Conservation (phyloP, 2,329 filamentous ascomycete genomes). For the Orbilia blumenaviensis region DNA sequence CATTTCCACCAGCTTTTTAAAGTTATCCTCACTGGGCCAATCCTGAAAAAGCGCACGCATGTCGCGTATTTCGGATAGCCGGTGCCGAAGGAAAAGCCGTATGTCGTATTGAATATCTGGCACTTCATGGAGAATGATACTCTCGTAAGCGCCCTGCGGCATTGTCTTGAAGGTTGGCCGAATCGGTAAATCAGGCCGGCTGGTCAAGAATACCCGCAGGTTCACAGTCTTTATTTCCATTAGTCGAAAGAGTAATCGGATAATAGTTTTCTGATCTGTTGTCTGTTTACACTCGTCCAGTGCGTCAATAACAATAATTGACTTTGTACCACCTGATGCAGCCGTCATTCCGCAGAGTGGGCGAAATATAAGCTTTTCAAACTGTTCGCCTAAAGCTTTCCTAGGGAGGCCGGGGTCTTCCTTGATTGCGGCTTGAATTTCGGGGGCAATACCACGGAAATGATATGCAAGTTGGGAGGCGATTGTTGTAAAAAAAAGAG, state of each 20-base stretch:
- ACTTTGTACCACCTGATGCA: neutral
- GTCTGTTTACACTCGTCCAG: slow-evolving; percentile 58
- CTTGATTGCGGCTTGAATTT: slow-evolving; percentile 24
- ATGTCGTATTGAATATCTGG: slow-evolving; percentile 58
- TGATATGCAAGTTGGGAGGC: slow-evolving; percentile 62
- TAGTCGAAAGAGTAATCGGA: slow-evolving; percentile 47
- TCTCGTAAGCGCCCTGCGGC: slow-evolving; percentile 17
- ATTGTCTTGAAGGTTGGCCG: slow-evolving; percentile 52
- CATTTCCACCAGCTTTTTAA: slow-evolving; percentile 51
- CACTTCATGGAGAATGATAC: slow-evolving; percentile 35
- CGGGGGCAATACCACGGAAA: slow-evolving; percentile 55
- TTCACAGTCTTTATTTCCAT: slow-evolving; percentile 23
- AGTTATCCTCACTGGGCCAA: slow-evolving; percentile 52
- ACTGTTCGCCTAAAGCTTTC: slow-evolving; percentile 61
- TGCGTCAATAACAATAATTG: slow-evolving; percentile 58
- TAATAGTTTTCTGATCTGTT: slow-evolving; percentile 52
- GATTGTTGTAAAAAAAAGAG: slow-evolving; percentile 62
- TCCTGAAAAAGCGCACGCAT: slow-evolving; percentile 25
- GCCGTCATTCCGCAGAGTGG: slow-evolving; percentile 58
- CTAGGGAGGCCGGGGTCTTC: neutral
- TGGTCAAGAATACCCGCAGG: slow-evolving; percentile 55
- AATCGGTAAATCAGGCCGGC: slow-evolving; percentile 56
- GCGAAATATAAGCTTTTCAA: slow-evolving; percentile 61
- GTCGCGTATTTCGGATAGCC: slow-evolving; percentile 48
- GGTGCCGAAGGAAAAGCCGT: slow-evolving; percentile 50